Conservation (phyloP, 2,329 filamentous ascomycete genomes). For the Alternaria sp. region DNA sequence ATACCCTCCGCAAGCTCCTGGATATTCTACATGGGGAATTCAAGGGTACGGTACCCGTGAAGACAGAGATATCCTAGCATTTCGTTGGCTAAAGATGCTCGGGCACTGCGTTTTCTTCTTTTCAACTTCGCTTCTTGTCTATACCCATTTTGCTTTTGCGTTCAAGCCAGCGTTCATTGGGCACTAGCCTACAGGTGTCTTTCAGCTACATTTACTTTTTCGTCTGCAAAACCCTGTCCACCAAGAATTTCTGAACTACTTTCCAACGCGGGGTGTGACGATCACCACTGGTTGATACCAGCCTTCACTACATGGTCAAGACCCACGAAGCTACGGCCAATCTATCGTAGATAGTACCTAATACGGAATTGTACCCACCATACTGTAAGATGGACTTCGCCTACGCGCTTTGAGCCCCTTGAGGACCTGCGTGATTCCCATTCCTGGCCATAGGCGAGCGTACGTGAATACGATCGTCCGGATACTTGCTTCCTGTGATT, state of each 20-base stretch:
- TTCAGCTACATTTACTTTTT: not conserved
- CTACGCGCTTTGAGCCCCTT: not conserved
- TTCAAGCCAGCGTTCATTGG: slow-evolving; percentile 14
- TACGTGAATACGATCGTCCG: not conserved
- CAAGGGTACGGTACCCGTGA: slow-evolving; percentile 31
- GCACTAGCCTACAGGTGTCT: slow-evolving; percentile 18
- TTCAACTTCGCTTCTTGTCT: slow-evolving; percentile 13
- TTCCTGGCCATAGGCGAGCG: not conserved
- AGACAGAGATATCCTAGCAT: slow-evolving; percentile 22
- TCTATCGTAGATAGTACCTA: slow-evolving; percentile 1
- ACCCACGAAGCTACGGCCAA: slow-evolving; percentile 4
- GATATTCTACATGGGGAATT: slow-evolving; percentile 49
- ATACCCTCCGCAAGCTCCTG: slow-evolving; percentile 47
- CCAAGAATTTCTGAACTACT: not conserved
- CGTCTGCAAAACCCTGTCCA: not conserved
- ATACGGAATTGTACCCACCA: not conserved
- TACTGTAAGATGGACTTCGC: not conserved
- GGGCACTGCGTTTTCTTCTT: not conserved
- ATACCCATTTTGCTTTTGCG: slow-evolving; percentile 17
- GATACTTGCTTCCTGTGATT: not conserved
- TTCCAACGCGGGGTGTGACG: not conserved
- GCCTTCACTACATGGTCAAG: not conserved
- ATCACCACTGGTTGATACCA: not conserved
- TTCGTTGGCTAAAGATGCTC: not conserved
- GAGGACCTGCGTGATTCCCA: not conserved